Conservation (phyloP, 2,329 filamentous ascomycete species). For the Lecanosticta acicola region DNA sequence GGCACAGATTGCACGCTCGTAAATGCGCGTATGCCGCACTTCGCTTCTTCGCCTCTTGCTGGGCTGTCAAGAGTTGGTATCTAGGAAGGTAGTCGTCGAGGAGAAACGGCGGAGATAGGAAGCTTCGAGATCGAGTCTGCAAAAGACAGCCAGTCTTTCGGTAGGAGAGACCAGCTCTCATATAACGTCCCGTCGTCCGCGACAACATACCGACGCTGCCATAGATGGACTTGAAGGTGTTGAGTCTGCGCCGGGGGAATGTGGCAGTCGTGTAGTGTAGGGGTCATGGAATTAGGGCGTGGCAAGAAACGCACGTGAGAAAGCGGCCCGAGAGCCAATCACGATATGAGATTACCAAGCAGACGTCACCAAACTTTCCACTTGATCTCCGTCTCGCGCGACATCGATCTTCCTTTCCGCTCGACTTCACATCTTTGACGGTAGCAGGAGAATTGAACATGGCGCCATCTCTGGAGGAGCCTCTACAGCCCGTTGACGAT, state of each 20-base stretch:
- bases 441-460: constrained; percentile 51
- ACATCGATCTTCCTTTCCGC: not conserved
- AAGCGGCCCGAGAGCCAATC: not conserved
- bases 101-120: constrained; percentile 59
- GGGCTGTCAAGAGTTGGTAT: constrained; percentile 62
- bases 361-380: constrained; percentile 2
- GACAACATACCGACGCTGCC: constrained; percentile 15
- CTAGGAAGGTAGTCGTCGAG: constrained; percentile 68
- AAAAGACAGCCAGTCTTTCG: not conserved
- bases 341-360: constrained; percentile 3
- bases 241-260: too few species aligned
- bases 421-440: not conserved
- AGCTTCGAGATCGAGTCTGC: constrained; percentile 16
- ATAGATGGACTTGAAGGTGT: constrained; percentile 1
- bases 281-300: not conserved
- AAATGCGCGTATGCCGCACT: constrained; percentile 69
- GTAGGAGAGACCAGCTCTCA: not conserved
- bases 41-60: constrained; percentile 67
- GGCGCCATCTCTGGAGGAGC: constrained; percentile 75
- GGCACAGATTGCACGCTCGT: constrained; percentile 74
- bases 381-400: not conserved
- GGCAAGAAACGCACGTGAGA: not conserved
- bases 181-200: not conserved
- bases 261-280: not conserved
- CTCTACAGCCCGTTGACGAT: constrained; percentile 48